Evolutionary conservation across 2,329 filamentous ascomycete genomes (phyloP).

Genomic region (Lasiodiplodia citricola): DNA sequence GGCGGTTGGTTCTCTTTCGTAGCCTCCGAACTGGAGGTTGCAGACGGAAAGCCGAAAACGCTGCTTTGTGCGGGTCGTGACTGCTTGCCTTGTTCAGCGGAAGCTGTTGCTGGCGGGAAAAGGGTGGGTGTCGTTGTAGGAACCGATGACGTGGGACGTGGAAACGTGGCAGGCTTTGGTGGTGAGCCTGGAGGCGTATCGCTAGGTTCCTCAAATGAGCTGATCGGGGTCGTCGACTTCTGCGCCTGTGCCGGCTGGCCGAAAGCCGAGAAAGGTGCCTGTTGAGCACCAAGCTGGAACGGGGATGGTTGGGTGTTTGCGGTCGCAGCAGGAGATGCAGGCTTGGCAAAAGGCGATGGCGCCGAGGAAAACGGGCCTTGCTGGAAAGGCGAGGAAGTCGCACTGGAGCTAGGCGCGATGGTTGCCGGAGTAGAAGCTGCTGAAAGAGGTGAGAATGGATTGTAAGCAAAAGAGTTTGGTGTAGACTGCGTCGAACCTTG

Average conservation of each 20-base stretch:
- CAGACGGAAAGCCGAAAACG: neutral
- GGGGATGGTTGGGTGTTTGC: neutral
- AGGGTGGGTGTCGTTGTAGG: neutral
- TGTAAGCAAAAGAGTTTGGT: neutral
- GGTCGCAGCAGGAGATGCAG: neutral
- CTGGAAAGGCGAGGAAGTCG: constrained; percentile 7
- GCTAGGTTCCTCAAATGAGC: constrained; percentile 14
- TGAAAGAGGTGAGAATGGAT: constrained; percentile 14
- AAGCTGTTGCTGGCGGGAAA: neutral
- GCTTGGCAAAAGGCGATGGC: constrained; percentile 5
- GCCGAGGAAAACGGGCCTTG: neutral
- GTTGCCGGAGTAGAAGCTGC: constrained; percentile 9
- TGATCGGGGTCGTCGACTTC: constrained; percentile 2
- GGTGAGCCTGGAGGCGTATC: constrained; percentile 21
- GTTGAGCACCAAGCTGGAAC: constrained; percentile 7
- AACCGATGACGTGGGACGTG: constrained; percentile 1
- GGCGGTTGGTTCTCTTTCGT: neutral
- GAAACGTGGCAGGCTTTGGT: neutral
- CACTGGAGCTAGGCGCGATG: neutral
- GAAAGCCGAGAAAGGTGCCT: neutral
- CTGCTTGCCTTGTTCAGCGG: neutral
- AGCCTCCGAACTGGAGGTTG: neutral
- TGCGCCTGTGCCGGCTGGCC: neutral
- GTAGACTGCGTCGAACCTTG: constrained; percentile 11
- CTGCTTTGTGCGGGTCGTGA: neutral